phyloP scores from a whole-genome alignment of 140 eudicot species.

The Senecio squalidus region DNA sequence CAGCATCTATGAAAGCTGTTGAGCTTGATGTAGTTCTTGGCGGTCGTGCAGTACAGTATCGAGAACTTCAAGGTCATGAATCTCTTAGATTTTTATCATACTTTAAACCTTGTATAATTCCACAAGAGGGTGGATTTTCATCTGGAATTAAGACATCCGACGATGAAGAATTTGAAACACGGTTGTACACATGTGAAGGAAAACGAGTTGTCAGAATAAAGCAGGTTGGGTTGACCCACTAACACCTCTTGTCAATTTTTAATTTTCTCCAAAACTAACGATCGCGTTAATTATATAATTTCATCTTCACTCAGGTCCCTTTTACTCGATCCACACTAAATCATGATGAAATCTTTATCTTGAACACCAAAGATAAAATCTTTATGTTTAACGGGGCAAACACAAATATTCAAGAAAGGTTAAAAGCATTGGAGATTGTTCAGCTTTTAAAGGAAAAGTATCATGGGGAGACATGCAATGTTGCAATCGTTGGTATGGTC shows the following conservation, averaged over 20 bases:
- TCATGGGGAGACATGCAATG: slow-evolving; percentile 84
- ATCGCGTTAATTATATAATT: background rate
- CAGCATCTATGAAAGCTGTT: slow-evolving; percentile 82
- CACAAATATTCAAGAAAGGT: slow-evolving; percentile 79
- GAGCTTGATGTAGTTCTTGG: slow-evolving; percentile 94
- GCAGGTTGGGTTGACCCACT: slow-evolving; percentile 46
- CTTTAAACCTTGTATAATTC: slow-evolving; percentile 81
- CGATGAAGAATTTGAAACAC: slow-evolving; percentile 72
- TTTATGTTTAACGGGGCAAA: slow-evolving; percentile 84
- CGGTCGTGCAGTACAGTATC: slow-evolving; percentile 76
- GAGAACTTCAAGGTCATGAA: slow-evolving; percentile 82
- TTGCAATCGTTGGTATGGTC: slow-evolving; percentile 83
- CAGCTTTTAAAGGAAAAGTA: slow-evolving; percentile 73
- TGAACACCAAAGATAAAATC: slow-evolving; percentile 82
- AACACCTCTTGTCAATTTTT: background rate
- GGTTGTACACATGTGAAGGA: slow-evolving; percentile 76
- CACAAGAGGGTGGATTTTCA: slow-evolving; percentile 79
- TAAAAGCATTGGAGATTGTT: slow-evolving; percentile 83
- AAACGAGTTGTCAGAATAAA: slow-evolving; percentile 78
- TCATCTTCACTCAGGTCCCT: slow-evolving; percentile 55
- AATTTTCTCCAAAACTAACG: no score
- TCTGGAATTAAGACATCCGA: slow-evolving; percentile 64
- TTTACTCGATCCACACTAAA: slow-evolving; percentile 76
- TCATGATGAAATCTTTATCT: slow-evolving; percentile 91
- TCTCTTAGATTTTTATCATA: slow-evolving; percentile 82